Percentiles rank a stretch among this genome's conserved stretches.
phyloP scores from a whole-genome alignment of 306 rosid species.

The Echinosophora koreensis region DNA sequence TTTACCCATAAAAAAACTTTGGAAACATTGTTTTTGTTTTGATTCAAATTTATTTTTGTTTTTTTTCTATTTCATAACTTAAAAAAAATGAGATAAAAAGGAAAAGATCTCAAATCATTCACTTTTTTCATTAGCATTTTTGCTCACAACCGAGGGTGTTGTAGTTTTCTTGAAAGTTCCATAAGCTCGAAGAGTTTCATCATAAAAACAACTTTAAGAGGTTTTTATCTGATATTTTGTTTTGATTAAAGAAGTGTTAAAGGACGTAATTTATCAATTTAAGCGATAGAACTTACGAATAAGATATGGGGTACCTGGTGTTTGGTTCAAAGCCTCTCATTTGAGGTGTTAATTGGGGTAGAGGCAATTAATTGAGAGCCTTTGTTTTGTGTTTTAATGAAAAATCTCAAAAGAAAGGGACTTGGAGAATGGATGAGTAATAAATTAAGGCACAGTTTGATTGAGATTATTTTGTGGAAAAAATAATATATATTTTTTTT shows the following conservation, averaged over 20 bases:
- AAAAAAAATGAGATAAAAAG: too few relatives aligned
- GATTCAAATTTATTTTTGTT: too few relatives aligned
- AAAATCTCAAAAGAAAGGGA: not conserved
- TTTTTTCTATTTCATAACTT: too few relatives aligned
- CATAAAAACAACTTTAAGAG: not conserved
- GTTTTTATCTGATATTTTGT: not conserved
- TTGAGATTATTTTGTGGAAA: too few relatives aligned
- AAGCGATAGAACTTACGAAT: not conserved
- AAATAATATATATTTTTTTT: too few relatives aligned
- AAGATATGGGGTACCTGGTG: not conserved
- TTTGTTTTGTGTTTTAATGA: not conserved
- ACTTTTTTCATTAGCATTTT: not conserved
- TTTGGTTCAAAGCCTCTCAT: not conserved
- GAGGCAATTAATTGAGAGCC: not conserved
- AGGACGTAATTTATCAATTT: not conserved
- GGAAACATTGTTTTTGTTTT: too few relatives aligned
- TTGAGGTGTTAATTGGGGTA: not conserved
- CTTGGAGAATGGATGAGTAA: too few relatives aligned
- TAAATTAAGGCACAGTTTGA: not conserved
- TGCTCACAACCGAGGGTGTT: not conserved
- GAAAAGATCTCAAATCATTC: too few relatives aligned
- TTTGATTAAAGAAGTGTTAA: not conserved
- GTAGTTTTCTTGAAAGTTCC: not conserved
- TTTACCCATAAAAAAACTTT: too few relatives aligned
- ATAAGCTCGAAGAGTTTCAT: not conserved